Percentiles rank a stretch among this genome's conserved stretches.
phyloP scores from a whole-genome alignment of 345 rosid genomes.

The Alliaria petiolata region DNA sequence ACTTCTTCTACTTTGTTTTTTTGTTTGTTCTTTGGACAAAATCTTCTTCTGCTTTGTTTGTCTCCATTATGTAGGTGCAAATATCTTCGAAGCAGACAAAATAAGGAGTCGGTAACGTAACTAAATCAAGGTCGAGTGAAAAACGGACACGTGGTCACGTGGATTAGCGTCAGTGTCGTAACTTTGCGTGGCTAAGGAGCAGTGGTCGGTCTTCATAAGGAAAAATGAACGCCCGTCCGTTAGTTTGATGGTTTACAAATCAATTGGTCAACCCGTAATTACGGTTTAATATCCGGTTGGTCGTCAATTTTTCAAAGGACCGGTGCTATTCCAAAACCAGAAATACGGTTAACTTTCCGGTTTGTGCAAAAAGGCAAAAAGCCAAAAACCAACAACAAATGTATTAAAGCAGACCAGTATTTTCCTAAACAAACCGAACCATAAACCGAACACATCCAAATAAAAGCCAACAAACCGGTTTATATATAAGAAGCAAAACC shows the following conservation, averaged over 20 bases:
- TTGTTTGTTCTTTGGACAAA: too few species aligned
- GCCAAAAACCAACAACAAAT: not conserved
- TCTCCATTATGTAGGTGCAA: too few species aligned
- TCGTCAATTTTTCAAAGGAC: not conserved
- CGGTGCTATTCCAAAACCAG: not conserved
- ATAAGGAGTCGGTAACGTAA: not conserved
- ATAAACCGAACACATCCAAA: constrained; percentile 13
- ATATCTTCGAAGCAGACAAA: not conserved
- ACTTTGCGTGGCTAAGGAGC: not conserved
- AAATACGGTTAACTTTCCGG: not conserved
- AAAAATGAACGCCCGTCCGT: not conserved
- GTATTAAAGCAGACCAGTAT: not conserved
- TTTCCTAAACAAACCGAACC: constrained; percentile 6
- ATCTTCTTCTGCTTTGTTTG: too few species aligned
- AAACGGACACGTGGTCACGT: not conserved
- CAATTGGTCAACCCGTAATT: too few species aligned
- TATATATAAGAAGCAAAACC: constrained; percentile 11
- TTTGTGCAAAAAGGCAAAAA: too few species aligned
- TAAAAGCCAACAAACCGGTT: constrained; percentile 12
- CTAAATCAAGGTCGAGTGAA: not conserved
- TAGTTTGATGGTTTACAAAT: too few species aligned
- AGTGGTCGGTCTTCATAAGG: not conserved
- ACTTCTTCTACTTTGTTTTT: not conserved
- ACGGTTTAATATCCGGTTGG: too few species aligned
- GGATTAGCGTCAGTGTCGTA: not conserved